Percentiles rank a stretch among this genome's conserved stretches.
These are phyloP conservation scores for Pseudomassariella vexata DNA, from an alignment of 2,329 filamentous ascomycete genomes.

Conservation along the genomic window DNA sequence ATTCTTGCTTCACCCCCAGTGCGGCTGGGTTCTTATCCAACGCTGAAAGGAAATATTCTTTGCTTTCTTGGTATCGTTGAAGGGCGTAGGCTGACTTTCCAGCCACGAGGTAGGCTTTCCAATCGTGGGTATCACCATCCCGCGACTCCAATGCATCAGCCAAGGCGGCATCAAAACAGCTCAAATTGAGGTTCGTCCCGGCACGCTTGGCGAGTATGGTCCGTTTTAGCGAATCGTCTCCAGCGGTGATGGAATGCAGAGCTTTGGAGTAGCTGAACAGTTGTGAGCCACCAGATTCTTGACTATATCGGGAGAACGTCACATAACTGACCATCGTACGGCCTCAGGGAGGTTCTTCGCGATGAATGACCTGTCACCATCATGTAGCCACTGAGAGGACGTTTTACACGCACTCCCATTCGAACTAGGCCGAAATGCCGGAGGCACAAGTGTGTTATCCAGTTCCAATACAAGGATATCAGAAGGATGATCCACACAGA, in stretches of 20 bases:
- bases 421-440: slow-evolving; percentile 6
- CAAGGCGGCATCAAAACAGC: slow-evolving; percentile 1
- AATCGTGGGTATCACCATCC: slow-evolving; percentile 16
- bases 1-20: slow-evolving; percentile 4
- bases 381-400: background rate
- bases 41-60: background rate
- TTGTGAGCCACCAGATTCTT: background rate
- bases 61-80: slow-evolving; percentile 3
- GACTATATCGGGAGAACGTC: background rate
- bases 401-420: background rate
- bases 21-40: background rate
- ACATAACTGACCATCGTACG: slow-evolving; percentile 22
- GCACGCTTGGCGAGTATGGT: slow-evolving; percentile 12
- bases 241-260: slow-evolving; percentile 14
- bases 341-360: slow-evolving; percentile 18
- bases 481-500: slow-evolving; percentile 17
- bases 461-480: slow-evolving; percentile 2
- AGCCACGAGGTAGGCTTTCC: slow-evolving; percentile 27
- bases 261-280: slow-evolving; percentile 26
- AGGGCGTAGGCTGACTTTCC: slow-evolving; percentile 28
- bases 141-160: slow-evolving; percentile 1
- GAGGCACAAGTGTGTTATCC: background rate
- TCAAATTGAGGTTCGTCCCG: background rate
- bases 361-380: slow-evolving; percentile 14
- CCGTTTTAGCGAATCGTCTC: slow-evolving; percentile 12